phyloP scores from a whole-genome alignment of 2,329 filamentous ascomycete genomes.

The Stachybotrys chlorohalonatus region DNA sequence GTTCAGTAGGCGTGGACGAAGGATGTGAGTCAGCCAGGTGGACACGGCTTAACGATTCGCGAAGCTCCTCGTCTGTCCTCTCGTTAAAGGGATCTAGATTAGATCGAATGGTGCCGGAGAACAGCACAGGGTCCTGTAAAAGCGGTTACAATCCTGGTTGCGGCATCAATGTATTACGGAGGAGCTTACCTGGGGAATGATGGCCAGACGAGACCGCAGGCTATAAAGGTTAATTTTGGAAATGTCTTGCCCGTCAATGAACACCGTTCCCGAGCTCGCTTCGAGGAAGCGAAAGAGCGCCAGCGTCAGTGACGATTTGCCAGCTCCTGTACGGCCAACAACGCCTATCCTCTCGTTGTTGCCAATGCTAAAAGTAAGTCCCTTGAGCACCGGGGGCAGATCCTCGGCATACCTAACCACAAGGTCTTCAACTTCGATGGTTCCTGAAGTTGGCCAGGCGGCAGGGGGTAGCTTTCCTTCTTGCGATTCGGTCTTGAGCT shows the following conservation, averaged over 20 bases:
- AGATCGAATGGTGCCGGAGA: slow-evolving; percentile 66
- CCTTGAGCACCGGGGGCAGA: slow-evolving; percentile 61
- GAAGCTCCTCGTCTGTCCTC: slow-evolving; percentile 58
- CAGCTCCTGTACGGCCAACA: slow-evolving; percentile 68
- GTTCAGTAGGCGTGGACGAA: slow-evolving; percentile 28
- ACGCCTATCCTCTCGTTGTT: slow-evolving; percentile 66
- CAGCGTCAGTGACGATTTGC: slow-evolving; percentile 67
- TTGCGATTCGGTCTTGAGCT: slow-evolving; percentile 57
- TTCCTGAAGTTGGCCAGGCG: slow-evolving; percentile 66
- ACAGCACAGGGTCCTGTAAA: slow-evolving; percentile 63
- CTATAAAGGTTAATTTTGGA: slow-evolving; percentile 61
- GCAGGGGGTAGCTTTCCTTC: slow-evolving; percentile 54
- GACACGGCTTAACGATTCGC: slow-evolving; percentile 60
- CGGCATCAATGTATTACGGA: neutral
- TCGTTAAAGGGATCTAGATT: slow-evolving; percentile 72
- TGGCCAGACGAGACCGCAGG: slow-evolving; percentile 64
- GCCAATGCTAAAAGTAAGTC: slow-evolving; percentile 56
- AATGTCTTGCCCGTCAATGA: slow-evolving; percentile 67
- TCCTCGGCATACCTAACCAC: slow-evolving; percentile 65
- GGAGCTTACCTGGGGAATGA: slow-evolving; percentile 55
- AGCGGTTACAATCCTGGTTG: slow-evolving; percentile 4
- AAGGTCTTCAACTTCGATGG: slow-evolving; percentile 63
- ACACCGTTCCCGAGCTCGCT: slow-evolving; percentile 53
- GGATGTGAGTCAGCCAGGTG: slow-evolving; percentile 47
- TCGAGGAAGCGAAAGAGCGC: slow-evolving; percentile 73